Base-by-base conservation (phyloP, 768 basidiomycete genomes). In the Tephrocybe sp. region DNA sequence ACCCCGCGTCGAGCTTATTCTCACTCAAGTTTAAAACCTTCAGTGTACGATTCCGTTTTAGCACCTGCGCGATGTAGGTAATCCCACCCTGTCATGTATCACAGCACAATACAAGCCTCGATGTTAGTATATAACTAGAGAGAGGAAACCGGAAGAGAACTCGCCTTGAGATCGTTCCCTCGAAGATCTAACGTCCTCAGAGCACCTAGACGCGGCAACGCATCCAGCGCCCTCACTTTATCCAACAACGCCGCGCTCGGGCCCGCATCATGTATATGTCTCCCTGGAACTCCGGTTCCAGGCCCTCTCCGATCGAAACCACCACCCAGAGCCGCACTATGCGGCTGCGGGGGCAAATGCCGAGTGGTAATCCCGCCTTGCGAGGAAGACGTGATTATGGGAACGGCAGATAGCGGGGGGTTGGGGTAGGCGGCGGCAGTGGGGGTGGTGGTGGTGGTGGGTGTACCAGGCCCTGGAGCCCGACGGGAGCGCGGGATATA, bases 21-120 rank as follows among this genome's bases (percentile, higher is more conserved):
- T 98, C 96, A 61, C 89, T 87, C 45, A 98, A 70, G 66, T 98
- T 98, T 20, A 98, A 76, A 5, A 98, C 86, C 68, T 96, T 97
- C 39, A 98, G 74, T 3, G 96, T 98, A 39, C 94, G 76, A 67
- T 99, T 98, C 33, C 96, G 85, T 64, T 98, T 98, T 55, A 98
- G 73, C 0, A 98, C 96, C 68, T 98, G 95, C 0, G 94, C 87
- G 42, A 98, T 82, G 62, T 97, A 98, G 0, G 80, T 82, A 32
- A 98, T 86, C 0, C 96, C 95, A 38, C 68, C 80, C 77, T 79
- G 34, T 19, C 33, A 7, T 13, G 34, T 5, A 12, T 11, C 20
- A 33, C 30, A 30, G 39, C 7, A 4, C 26, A 26, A n/a, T n/a
- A n/a, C n/a, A n/a, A n/a, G n/a, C n/a, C 7, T 26, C 26, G 26